Evolutionary conservation across 306 rosid genomes (phyloP), one percentile per base, ranked within the genome.

Genomic region (Fagus sylvatica): DNA sequence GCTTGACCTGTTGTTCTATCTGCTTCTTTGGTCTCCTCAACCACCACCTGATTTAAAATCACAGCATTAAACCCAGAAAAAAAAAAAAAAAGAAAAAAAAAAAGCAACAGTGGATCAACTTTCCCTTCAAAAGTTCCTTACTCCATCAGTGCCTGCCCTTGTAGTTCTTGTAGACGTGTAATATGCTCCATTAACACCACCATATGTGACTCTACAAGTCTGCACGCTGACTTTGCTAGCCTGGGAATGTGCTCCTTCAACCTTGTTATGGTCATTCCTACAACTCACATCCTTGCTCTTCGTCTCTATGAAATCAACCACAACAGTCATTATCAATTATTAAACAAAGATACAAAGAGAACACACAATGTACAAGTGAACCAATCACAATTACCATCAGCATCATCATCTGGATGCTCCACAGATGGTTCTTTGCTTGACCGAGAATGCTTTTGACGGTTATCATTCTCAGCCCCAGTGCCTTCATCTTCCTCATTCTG

Each of bases 11-110:
- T 95, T 61, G 90, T 86, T 28, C 71, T 69, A 75, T 95, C 92
- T 30, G 97, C 98, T 86, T 95, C 98, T 84, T 89, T 91, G n/a
- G 69, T 78, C 77, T 95, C 98, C 85, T 92, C 98, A 49, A 95
- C 53, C 53, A 85, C 53, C 53, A 73, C 89, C 97, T 95, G 85
- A 48, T 42, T 72, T 72, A 77, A 76, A 72, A 39, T 53, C 46
- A 74, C 74, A 66, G 56, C 22, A 51, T 80, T 51, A 71, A 79
- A 78, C 7, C 57, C 11, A 43, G 37, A 40, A 10, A 7, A 62
- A 28, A 10, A n/a, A 10, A 16, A 81, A 2, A 10, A 42, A 60
- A 46, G 8, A 6, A 67, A 22, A 13, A n/a, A 11, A 16, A 81
- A 22, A 22, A 22, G 28, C 28, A 22, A 2, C 10, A 49, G 66